Percentiles rank a stretch among this genome's conserved stretches.
Conservation (phyloP, 208 protist genomes). For the Trichomonas gallinae region DNA sequence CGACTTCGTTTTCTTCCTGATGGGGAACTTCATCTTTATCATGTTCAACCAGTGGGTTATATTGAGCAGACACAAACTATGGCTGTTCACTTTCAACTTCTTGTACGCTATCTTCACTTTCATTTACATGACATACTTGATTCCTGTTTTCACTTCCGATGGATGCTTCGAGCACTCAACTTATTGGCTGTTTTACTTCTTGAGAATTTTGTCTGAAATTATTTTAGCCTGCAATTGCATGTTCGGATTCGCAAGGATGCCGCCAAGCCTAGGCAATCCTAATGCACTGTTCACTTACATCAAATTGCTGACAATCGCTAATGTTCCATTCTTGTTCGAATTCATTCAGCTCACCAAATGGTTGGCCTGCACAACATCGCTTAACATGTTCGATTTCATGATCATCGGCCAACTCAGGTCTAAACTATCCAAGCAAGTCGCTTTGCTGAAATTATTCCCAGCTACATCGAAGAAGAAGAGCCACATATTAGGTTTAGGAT, state of each 20-base stretch:
- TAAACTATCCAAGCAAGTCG: not conserved
- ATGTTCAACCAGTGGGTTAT: not conserved
- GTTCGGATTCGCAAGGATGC: not conserved
- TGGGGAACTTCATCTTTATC: not conserved
- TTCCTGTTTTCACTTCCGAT: not conserved
- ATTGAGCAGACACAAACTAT: not conserved
- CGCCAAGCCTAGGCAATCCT: not conserved
- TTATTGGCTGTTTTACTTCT: not conserved
- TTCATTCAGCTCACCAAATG: not conserved
- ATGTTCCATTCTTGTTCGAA: not conserved
- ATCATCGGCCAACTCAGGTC: not conserved
- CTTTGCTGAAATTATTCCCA: not conserved
- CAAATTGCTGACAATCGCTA: not conserved
- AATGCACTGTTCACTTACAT: not conserved
- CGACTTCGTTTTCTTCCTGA: not conserved
- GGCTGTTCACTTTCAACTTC: not conserved
- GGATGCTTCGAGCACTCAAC: not conserved
- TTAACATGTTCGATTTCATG: not conserved
- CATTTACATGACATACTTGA: not conserved
- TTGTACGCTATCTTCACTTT: not conserved
- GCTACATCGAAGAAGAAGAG: not conserved
- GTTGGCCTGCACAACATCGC: not conserved
- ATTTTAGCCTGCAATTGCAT: not conserved
- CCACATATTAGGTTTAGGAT: not conserved
- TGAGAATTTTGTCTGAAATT: not conserved